phyloP scores from a whole-genome alignment of 257 asterid genomes.

The Jasminum sambac region DNA sequence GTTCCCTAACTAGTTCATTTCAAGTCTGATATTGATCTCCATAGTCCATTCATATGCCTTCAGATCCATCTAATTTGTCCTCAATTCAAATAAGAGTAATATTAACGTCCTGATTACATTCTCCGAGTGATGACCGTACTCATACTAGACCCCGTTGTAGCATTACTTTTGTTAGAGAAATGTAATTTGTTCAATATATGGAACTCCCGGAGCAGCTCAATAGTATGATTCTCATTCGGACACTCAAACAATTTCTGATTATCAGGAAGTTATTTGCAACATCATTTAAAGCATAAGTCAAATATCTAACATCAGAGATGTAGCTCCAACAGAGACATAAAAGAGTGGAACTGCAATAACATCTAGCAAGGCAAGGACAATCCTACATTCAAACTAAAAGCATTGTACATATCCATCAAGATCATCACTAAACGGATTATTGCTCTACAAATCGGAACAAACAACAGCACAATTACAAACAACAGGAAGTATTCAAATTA shows the following conservation, averaged over 20 bases:
- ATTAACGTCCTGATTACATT: not conserved
- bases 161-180: not conserved
- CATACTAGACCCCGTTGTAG: not conserved
- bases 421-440: not conserved
- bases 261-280: not conserved
- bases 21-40: too few relatives aligned
- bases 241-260: not conserved
- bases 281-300: not conserved
- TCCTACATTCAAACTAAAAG: not conserved
- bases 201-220: not conserved
- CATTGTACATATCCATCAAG: not conserved
- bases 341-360: not conserved
- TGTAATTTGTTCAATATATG: not conserved
- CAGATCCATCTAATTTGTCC: not conserved
- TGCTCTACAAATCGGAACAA: not conserved
- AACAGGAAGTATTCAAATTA: not conserved
- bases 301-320: not conserved
- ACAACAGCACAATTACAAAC: not conserved
- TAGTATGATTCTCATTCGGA: not conserved
- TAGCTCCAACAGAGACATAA: not conserved
- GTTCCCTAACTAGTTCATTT: not conserved
- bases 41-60: too few relatives aligned
- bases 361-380: not conserved
- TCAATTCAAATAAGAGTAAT: slow-evolving; percentile 3
- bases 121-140: not conserved